These are phyloP conservation scores for Neolentinus lepideus DNA, from an alignment of 1,284 basidiomycete genomes.

Conservation along the genomic window DNA sequence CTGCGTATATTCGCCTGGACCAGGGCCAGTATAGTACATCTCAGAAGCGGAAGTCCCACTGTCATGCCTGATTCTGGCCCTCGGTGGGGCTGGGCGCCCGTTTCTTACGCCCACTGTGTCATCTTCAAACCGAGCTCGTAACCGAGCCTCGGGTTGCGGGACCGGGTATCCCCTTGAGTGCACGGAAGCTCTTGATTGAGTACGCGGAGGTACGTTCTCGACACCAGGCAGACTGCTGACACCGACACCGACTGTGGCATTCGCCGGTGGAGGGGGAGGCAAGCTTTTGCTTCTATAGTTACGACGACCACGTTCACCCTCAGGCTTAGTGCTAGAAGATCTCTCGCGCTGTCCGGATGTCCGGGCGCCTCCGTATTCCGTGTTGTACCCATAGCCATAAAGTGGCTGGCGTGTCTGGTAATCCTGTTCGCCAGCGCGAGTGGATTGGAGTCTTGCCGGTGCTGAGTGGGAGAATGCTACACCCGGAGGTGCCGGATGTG, in stretches of 20 bases:
- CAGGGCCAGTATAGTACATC: neutral
- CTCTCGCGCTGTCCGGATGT: neutral
- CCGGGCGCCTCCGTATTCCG: too few relatives aligned
- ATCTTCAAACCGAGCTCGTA: neutral
- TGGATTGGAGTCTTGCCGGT: neutral
- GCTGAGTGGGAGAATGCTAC: neutral
- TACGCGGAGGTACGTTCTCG: neutral
- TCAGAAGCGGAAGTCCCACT: neutral
- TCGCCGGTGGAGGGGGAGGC: neutral
- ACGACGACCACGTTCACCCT: neutral
- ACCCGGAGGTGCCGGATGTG: neutral
- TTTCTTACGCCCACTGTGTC: neutral
- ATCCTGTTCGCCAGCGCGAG: neutral
- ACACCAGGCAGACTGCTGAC: neutral
- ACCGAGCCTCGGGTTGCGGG: neutral
- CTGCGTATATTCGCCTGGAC: neutral
- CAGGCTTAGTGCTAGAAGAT: neutral
- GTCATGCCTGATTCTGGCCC: neutral
- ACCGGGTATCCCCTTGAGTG: neutral
- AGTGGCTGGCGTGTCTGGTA: neutral
- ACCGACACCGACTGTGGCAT: neutral
- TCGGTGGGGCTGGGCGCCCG: neutral
- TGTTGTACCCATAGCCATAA: neutral
- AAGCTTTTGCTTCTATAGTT: neutral
- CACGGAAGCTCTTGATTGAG: neutral